A percentile compares a stretch with the other conserved stretches of the same genome.
These are phyloP conservation scores for Metarhizium album DNA, from an alignment of 2,329 filamentous ascomycete species.

Conservation along the genomic window DNA sequence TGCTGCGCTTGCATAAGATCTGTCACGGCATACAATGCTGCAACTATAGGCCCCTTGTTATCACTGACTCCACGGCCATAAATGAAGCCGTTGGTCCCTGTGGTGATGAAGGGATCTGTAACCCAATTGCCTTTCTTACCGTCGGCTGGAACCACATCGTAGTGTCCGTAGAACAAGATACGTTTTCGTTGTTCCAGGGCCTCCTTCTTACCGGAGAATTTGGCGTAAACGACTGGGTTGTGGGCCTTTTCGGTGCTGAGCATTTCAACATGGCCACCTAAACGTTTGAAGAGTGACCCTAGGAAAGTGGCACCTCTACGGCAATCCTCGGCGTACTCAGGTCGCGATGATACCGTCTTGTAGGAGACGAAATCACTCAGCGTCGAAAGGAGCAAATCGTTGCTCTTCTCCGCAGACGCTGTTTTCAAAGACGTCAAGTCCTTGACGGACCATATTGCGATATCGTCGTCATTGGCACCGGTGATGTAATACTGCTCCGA, in stretches of 20 bases:
- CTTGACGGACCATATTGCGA: constrained; percentile 77
- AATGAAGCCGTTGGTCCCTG: constrained; percentile 81
- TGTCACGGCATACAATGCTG: constrained; percentile 85
- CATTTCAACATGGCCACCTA: constrained; percentile 83
- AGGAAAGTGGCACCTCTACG: constrained; percentile 85
- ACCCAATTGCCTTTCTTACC: constrained; percentile 74
- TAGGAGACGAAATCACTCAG: constrained; percentile 82
- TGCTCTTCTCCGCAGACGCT: constrained; percentile 25
- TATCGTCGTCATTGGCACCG: constrained; percentile 81
- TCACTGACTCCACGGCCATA: constrained; percentile 96
- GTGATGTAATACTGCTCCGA: constrained; percentile 81
- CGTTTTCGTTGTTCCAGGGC: constrained; percentile 62
- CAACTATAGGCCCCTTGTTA: constrained; percentile 93
- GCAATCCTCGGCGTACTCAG: constrained; percentile 83
- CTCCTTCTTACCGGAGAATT: constrained; percentile 67
- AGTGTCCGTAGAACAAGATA: constrained; percentile 94
- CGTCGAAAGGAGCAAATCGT: constrained; percentile 54
- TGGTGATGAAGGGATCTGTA: constrained; percentile 79
- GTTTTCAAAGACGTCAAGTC: constrained; percentile 22
- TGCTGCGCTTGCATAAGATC: constrained; percentile 78
- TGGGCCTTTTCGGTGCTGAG: constrained; percentile 69
- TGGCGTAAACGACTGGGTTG: constrained; percentile 89
- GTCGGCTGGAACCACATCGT: constrained; percentile 90
- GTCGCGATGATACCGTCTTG: constrained; percentile 80
- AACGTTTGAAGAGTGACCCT: constrained; percentile 79